Evolutionary conservation across 495 filamentous ascomycete genomes (phyloP).

Genomic region (Chaetomidium leptoderma): DNA sequence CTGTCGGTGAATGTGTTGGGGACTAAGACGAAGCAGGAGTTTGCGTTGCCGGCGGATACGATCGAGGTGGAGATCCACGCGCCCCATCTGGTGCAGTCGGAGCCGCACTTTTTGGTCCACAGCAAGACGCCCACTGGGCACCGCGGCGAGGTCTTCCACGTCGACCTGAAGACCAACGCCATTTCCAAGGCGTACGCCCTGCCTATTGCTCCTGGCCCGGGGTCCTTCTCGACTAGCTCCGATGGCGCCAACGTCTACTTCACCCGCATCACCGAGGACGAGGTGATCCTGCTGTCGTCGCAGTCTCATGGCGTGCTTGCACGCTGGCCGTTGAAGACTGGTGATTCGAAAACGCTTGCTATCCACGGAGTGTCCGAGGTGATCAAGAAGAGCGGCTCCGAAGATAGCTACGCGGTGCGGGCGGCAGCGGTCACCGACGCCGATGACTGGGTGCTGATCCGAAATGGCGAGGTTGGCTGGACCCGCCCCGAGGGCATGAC

Average conservation of each 20-base stretch:
- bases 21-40: slow-evolving; percentile 57
- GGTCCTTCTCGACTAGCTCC: slow-evolving; percentile 74
- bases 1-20: slow-evolving; percentile 80
- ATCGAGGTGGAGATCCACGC: slow-evolving; percentile 68
- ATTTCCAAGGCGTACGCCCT: slow-evolving; percentile 72
- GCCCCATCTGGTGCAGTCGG: slow-evolving; percentile 61
- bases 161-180: slow-evolving; percentile 61
- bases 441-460: slow-evolving; percentile 79
- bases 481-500: slow-evolving; percentile 74
- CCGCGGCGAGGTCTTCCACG: slow-evolving; percentile 81
- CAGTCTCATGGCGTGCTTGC: slow-evolving; percentile 68
- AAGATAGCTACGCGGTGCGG: slow-evolving; percentile 67
- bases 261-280: slow-evolving; percentile 67
- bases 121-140: slow-evolving; percentile 65
- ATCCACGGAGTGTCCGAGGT: slow-evolving; percentile 79
- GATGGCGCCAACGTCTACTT: slow-evolving; percentile 82
- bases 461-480: slow-evolving; percentile 79
- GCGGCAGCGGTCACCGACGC: slow-evolving; percentile 62
- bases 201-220: slow-evolving; percentile 61
- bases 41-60: slow-evolving; percentile 55
- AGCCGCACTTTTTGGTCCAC: slow-evolving; percentile 80
- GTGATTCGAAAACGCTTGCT: slow-evolving; percentile 37
- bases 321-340: slow-evolving; percentile 58
- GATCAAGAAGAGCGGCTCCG: slow-evolving; percentile 51
- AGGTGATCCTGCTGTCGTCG: slow-evolving; percentile 70